Evolutionary conservation across 768 basidiomycete genomes (phyloP).

Genomic region (Psilocybe cyanescens): DNA sequence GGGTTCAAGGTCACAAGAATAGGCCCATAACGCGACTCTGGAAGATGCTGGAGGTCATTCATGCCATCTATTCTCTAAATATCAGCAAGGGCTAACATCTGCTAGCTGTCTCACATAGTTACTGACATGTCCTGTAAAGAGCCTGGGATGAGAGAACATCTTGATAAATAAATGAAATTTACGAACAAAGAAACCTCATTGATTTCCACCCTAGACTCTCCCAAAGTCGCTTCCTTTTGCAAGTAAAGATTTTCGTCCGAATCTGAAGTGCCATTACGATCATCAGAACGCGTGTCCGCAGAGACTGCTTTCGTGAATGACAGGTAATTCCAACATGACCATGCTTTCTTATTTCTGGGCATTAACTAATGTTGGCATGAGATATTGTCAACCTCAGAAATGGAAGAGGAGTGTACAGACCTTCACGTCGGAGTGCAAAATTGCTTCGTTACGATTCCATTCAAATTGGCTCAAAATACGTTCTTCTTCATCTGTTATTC

Average conservation of each 20-base stretch:
- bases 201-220: conserved; percentile 39
- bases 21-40: conserved; percentile 56
- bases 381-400: neutral
- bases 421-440: conserved; percentile 65
- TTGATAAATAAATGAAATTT: neutral
- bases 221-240: conserved; percentile 12
- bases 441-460: conserved; percentile 71
- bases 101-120: neutral
- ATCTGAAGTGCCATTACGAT: neutral
- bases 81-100: neutral
- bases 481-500: conserved; percentile 54
- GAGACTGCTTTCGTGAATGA: conserved; percentile 41
- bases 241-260: conserved; percentile 12
- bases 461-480: conserved; percentile 58
- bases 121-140: conserved; percentile 45
- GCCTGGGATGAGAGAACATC: neutral
- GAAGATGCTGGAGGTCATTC: conserved; percentile 76
- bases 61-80: conserved; percentile 58
- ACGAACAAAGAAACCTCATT: conserved; percentile 67
- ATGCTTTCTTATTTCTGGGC: conserved; percentile 62
- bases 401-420: conserved; percentile 38
- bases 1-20: conserved; percentile 78
- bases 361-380: conserved; percentile 51
- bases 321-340: conserved; percentile 86
- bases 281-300: neutral